phyloP scores from a whole-genome alignment of 208 protist species.

The Trypanosoma rangeli region DNA sequence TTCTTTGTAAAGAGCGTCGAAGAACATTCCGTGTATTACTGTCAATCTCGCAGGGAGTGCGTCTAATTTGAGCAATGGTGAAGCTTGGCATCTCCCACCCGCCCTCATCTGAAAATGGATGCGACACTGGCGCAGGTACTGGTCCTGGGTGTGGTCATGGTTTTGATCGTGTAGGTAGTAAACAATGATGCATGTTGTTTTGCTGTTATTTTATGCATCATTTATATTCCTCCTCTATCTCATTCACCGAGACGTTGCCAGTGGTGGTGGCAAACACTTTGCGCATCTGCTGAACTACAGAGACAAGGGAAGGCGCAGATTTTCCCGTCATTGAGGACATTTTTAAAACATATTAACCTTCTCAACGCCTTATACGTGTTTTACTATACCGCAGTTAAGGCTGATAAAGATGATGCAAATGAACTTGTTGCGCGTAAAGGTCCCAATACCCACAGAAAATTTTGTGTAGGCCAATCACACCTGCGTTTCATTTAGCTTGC shows the following conservation, averaged over 20 bases:
- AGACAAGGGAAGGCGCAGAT: slow-evolving; percentile 54
- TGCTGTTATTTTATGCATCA: slow-evolving; percentile 52
- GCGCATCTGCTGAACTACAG: slow-evolving; percentile 60
- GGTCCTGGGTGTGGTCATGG: neutral
- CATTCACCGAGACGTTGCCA: slow-evolving; percentile 72
- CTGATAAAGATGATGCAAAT: slow-evolving; percentile 81
- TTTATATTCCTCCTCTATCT: slow-evolving; percentile 76
- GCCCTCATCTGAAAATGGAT: slow-evolving; percentile 16
- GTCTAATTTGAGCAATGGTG: neutral
- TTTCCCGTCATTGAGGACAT: slow-evolving; percentile 58
- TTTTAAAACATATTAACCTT: slow-evolving; percentile 63
- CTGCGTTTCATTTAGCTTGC: slow-evolving; percentile 62
- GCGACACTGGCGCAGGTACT: neutral
- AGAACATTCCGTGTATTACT: slow-evolving; percentile 41
- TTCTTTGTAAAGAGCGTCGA: slow-evolving; percentile 53
- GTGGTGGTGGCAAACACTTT: slow-evolving; percentile 77
- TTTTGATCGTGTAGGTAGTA: neutral
- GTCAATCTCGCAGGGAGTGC: slow-evolving; percentile 24
- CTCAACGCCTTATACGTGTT: slow-evolving; percentile 68
- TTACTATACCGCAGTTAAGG: slow-evolving; percentile 66
- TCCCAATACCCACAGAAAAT: slow-evolving; percentile 79
- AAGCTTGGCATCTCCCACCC: slow-evolving; percentile 17
- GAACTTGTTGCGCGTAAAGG: slow-evolving; percentile 88
- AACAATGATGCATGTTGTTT: slow-evolving; percentile 52
- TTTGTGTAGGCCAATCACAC: slow-evolving; percentile 81